Evolutionary conservation across 345 rosid genomes (phyloP).

Genomic region (Streptanthus diversifolius): DNA sequence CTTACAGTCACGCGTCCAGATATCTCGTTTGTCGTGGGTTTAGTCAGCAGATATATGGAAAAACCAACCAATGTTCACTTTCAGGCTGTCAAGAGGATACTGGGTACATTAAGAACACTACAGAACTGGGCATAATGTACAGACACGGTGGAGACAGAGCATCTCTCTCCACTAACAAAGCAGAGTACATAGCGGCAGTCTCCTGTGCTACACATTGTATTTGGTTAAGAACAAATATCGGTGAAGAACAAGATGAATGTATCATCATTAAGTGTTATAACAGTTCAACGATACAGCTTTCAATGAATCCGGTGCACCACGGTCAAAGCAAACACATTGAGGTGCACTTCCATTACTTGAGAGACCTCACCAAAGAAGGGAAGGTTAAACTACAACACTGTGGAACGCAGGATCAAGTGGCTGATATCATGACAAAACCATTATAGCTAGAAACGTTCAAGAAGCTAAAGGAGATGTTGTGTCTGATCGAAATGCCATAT

Average conservation of each 20-base stretch:
- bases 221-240: too few relatives aligned
- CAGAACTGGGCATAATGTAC: not conserved
- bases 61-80: not conserved
- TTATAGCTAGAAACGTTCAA: not conserved
- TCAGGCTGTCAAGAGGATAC: not conserved
- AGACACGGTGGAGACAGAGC: not conserved
- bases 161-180: not conserved
- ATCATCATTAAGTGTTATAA: not conserved
- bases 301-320: not conserved
- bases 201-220: not conserved
- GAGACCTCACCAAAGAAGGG: not conserved
- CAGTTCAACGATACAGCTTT: not conserved
- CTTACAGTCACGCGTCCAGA: too few relatives aligned
- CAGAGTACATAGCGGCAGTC: not conserved
- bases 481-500: not conserved
- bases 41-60: not conserved
- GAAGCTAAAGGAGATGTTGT: not conserved
- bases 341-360: not conserved
- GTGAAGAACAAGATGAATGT: not conserved
- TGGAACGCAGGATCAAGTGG: not conserved
- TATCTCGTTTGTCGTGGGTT: too few relatives aligned
- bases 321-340: not conserved
- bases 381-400: not conserved
- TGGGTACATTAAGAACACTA: not conserved
- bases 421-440: not conserved